Conservation (phyloP, 129 eudicot species). For the Silybum marianum region DNA sequence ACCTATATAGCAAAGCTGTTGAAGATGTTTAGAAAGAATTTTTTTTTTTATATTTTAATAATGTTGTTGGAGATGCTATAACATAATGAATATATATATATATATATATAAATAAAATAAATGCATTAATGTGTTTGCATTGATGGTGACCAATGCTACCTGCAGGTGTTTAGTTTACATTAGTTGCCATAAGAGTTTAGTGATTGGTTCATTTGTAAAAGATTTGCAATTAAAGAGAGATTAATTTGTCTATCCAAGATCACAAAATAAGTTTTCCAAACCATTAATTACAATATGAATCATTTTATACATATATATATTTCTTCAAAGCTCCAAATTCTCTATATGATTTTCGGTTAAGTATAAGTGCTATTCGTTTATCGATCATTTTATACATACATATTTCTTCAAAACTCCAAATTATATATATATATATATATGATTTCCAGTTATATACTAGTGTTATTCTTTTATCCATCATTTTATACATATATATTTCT, state of each 20-base stretch:
- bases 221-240: neutral
- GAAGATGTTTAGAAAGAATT: too few relatives aligned
- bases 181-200: neutral
- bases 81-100: neutral
- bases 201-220: neutral
- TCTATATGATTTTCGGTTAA: too few relatives aligned
- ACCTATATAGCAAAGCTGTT: too few relatives aligned
- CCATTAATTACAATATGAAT: too few relatives aligned
- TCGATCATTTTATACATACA: neutral
- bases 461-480: neutral
- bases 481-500: neutral
- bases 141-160: neutral
- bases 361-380: too few relatives aligned
- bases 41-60: too few relatives aligned
- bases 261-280: too few relatives aligned
- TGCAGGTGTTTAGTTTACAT: neutral
- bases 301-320: neutral
- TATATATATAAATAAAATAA: neutral
- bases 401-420: neutral
- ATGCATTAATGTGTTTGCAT: neutral
- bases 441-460: too few relatives aligned
- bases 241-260: too few relatives aligned
- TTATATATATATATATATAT: too few relatives aligned
- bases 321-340: neutral
- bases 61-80: too few relatives aligned